Conservation (phyloP, 2,329 filamentous ascomycete species). For the Aspergillaceae sp. region DNA sequence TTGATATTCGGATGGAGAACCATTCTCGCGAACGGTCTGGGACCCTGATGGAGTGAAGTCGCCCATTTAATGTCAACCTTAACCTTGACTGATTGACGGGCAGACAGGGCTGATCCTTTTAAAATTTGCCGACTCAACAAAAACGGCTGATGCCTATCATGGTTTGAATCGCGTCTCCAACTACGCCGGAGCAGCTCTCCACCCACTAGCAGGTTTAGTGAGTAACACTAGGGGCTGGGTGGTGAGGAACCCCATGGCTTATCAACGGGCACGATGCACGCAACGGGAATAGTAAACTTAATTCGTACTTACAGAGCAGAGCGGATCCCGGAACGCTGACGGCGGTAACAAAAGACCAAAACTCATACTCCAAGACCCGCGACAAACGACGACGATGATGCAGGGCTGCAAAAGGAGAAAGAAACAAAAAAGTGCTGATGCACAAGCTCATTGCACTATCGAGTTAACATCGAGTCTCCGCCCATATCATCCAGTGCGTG, state of each 20-base stretch:
- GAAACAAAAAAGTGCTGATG: background rate
- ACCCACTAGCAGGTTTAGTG: background rate
- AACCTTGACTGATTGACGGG: constrained; percentile 1
- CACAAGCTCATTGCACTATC: background rate
- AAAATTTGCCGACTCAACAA: background rate
- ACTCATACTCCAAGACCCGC: background rate
- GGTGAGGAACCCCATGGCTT: background rate
- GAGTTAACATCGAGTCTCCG: background rate
- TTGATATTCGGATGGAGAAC: background rate
- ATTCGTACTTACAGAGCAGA: background rate
- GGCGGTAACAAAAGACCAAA: background rate
- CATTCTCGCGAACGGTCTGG: background rate
- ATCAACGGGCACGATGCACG: background rate
- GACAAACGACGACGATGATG: background rate
- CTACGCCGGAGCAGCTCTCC: background rate
- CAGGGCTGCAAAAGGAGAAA: background rate
- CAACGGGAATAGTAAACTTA: background rate
- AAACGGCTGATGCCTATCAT: background rate
- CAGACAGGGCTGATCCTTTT: background rate
- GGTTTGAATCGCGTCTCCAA: background rate
- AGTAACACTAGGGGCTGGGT: background rate
- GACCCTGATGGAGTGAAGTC: background rate
- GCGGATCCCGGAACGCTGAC: background rate
- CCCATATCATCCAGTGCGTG: background rate
- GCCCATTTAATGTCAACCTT: background rate